phyloP scores from a whole-genome alignment of 106 monocot genomes.

The Triglochin maritima region DNA sequence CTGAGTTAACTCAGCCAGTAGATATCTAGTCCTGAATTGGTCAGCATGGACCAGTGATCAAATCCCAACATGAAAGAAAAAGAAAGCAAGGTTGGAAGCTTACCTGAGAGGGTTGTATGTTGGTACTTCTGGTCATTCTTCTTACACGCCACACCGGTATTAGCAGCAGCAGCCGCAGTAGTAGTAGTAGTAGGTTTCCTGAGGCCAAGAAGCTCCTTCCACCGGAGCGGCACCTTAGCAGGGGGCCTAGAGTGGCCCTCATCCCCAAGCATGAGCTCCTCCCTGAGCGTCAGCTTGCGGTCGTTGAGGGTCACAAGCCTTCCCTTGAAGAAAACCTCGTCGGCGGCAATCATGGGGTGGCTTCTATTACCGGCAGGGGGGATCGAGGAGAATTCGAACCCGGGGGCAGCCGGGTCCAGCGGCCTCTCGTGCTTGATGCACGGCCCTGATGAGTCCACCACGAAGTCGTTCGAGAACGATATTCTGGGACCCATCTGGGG shows the following conservation, averaged over 20 bases:
- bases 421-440: conserved; percentile 1
- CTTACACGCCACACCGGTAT: too few relatives aligned
- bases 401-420: conserved; percentile 2
- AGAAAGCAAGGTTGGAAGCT: too few relatives aligned
- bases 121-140: too few relatives aligned
- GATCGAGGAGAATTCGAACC: conserved; percentile 11
- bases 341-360: conserved; percentile 12
- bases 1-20: too few relatives aligned
- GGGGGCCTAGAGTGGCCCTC: conserved; percentile 3
- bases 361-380: neutral
- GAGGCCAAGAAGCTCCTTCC: conserved; percentile 17
- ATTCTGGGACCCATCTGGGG: conserved; percentile 6
- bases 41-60: too few relatives aligned
- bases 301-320: conserved; percentile 8
- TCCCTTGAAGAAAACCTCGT: conserved; percentile 19
- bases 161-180: too few relatives aligned
- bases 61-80: too few relatives aligned
- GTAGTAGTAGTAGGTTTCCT: conserved; percentile 1
- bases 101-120: too few relatives aligned
- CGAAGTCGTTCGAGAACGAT: conserved; percentile 17
- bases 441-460: conserved; percentile 1
- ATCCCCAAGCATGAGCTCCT: conserved; percentile 1
- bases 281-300: conserved; percentile 9
- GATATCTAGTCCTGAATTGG: too few relatives aligned
- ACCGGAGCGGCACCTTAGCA: conserved; percentile 1